phyloP scores from a whole-genome alignment of 805 yeast genomes.

The Saccharomycopsis schoenii region DNA sequence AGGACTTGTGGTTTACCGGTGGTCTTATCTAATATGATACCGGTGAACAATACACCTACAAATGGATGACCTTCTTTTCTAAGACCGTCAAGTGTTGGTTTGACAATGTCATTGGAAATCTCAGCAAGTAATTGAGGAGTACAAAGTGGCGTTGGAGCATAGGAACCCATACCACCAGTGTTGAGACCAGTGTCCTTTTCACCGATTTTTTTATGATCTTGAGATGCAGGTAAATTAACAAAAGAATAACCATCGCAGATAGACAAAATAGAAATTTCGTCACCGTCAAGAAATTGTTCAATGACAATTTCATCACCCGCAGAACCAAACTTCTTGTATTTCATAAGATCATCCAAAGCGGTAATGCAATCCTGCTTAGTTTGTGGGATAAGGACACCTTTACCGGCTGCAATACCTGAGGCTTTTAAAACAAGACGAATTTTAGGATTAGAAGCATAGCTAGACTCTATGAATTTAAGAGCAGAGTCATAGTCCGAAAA shows the following conservation, averaged over 20 bases:
- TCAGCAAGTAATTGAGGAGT: constrained; percentile 60
- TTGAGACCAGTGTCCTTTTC: constrained; percentile 90
- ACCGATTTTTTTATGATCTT: constrained; percentile 93
- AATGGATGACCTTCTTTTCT: constrained; percentile 91
- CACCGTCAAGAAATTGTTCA: constrained; percentile 95
- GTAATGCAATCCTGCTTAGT: constrained; percentile 73
- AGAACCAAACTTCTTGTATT: constrained; percentile 74
- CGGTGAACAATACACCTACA: constrained; percentile 92
- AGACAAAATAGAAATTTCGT: constrained; percentile 88
- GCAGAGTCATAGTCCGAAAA: constrained; percentile 75
- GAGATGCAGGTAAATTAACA: constrained; percentile 91
- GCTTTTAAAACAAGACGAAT: constrained; percentile 90
- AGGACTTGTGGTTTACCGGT: constrained; percentile 78
- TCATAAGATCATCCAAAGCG: constrained; percentile 84
- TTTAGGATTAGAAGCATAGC: constrained; percentile 27
- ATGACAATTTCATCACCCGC: constrained; percentile 95
- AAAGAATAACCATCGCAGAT: constrained; percentile 89
- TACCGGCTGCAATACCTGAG: constrained; percentile 97
- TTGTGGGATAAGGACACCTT: constrained; percentile 91
- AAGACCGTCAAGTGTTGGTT: constrained; percentile 94
- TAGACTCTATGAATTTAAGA: constrained; percentile 50
- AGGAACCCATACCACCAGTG: constrained; percentile 99
- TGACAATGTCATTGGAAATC: constrained; percentile 66
- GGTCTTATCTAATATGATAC: constrained; percentile 73
- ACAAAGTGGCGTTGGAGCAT: constrained; percentile 96